phyloP scores from a whole-genome alignment of 768 basidiomycete species.

The Hypholoma sublateritium region DNA sequence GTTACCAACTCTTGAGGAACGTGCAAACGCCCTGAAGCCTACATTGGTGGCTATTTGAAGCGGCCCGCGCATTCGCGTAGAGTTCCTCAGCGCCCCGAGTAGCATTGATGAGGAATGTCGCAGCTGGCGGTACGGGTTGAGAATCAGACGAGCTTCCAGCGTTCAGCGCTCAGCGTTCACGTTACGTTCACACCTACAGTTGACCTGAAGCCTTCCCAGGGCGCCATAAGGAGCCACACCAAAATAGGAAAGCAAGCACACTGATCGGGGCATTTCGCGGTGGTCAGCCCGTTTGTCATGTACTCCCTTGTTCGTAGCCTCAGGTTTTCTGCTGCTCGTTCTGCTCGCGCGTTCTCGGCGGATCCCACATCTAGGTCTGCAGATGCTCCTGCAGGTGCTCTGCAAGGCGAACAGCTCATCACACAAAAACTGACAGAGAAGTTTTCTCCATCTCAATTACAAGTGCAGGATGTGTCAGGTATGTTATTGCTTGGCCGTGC shows the following conservation, averaged over 20 bases:
- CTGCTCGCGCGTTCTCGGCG: constrained; percentile 29
- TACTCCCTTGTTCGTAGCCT: constrained; percentile 38
- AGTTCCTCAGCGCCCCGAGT: constrained; percentile 22
- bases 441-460: constrained; percentile 79
- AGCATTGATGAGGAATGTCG: constrained; percentile 17
- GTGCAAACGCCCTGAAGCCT: not conserved
- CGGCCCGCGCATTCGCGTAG: constrained; percentile 12
- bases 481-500: constrained; percentile 16
- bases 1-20: not conserved
- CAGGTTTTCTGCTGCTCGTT: constrained; percentile 18
- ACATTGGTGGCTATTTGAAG: not conserved
- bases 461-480: constrained; percentile 97
- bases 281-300: constrained; percentile 20
- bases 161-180: too few species aligned
- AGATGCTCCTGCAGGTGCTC: constrained; percentile 25
- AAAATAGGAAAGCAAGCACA: not conserved
- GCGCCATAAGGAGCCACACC: not conserved
- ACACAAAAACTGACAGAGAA: constrained; percentile 67
- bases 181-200: too few species aligned
- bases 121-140: not conserved
- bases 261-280: constrained; percentile 9
- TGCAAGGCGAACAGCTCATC: constrained; percentile 72
- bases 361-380: constrained; percentile 17
- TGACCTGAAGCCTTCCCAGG: not conserved
- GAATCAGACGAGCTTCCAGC: not conserved